Conservation (phyloP, 768 basidiomycete genomes). For the Leccinum disarticulatum region DNA sequence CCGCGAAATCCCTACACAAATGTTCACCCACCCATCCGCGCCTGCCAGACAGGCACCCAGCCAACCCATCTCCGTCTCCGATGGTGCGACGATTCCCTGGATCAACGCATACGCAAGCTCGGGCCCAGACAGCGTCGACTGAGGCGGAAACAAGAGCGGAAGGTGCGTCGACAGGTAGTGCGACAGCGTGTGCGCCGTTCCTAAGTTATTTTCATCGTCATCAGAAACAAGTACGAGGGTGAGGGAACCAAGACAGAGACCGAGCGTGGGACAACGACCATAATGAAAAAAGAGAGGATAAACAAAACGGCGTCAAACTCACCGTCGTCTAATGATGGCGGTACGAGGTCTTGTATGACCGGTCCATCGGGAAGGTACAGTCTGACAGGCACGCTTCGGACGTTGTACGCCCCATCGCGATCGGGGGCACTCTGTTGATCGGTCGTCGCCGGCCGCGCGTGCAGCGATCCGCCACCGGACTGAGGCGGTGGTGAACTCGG, state of each 20-base stretch:
- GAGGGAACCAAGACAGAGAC: not conserved
- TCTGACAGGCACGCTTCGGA: conserved; percentile 85
- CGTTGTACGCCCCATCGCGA: conserved; percentile 82
- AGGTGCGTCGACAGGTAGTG: conserved; percentile 69
- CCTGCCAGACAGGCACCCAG: conserved; percentile 88
- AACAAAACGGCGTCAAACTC: conserved; percentile 19
- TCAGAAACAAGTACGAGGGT: not conserved
- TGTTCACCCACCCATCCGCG: conserved; percentile 93
- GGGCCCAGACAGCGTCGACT: conserved; percentile 35
- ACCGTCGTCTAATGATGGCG: conserved; percentile 81
- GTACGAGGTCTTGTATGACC: conserved; percentile 85
- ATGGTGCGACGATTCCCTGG: conserved; percentile 81
- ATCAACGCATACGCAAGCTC: conserved; percentile 76
- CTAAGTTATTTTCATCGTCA: conserved; percentile 37
- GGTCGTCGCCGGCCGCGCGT: conserved; percentile 62
- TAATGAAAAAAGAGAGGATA: not conserved
- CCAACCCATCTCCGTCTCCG: conserved; percentile 92
- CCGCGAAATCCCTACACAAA: conserved; percentile 68
- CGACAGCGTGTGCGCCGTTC: conserved; percentile 68
- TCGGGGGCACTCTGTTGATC: conserved; percentile 56
- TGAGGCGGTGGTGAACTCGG: conserved; percentile 53
- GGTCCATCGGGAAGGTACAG: conserved; percentile 90
- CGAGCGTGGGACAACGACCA: not conserved
- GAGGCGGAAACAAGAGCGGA: conserved; percentile 74
- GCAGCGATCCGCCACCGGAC: conserved; percentile 55